Evolutionary conservation across 768 basidiomycete genomes (phyloP), one percentile per base, ranked within the genome.

Genomic region (Leucogyrophana mollusca): DNA sequence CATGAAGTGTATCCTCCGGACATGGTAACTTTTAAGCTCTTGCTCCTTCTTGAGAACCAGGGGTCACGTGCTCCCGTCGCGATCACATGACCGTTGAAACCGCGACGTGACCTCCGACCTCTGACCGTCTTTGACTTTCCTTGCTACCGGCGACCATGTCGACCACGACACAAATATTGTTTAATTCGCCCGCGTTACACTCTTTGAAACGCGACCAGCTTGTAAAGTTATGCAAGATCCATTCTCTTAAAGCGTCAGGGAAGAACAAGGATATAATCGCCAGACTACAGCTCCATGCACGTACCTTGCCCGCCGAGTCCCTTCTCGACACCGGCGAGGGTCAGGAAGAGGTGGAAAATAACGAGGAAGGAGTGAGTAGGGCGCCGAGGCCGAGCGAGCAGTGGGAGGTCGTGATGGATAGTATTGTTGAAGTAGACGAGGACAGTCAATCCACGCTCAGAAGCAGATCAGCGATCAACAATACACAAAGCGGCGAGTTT

Each of bases 341-440:
- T 38, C 62, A 61, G 22, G 68, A 67, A 13, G 63, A 60, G 23
- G 64, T 66, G 45, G 53, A 50, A 20, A 61, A 68, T 3, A 59
- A 67, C 10, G 55, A 52, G 34, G 43, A 44, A n/a, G 40, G 47
- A 21, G 21, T 45, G 37, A 44, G 51, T 0, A 38, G 13, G 9
- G 37, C 51, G 50, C 68, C 80, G 9, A 75, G 86, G 34, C 85
- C 85, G 0, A 87, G 87, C 57, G 85, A 88, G 56, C 83, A 86
- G 55, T 91, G 90, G 88, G 87, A 89, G 58, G 69, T 91, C 49
- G 79, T 90, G n/a, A 90, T 91, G 83, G 89, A 91, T 44, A 79
- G 80, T 48, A 90, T 87, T 30, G 70, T 78, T 41, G 88, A 90
- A 47, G 64, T 72, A 14, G 83, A 86, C 27, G 85, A 87, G 51